phyloP scores from a whole-genome alignment of 2,329 filamentous ascomycete species.

The Paracorniculantispora psalliotae region DNA sequence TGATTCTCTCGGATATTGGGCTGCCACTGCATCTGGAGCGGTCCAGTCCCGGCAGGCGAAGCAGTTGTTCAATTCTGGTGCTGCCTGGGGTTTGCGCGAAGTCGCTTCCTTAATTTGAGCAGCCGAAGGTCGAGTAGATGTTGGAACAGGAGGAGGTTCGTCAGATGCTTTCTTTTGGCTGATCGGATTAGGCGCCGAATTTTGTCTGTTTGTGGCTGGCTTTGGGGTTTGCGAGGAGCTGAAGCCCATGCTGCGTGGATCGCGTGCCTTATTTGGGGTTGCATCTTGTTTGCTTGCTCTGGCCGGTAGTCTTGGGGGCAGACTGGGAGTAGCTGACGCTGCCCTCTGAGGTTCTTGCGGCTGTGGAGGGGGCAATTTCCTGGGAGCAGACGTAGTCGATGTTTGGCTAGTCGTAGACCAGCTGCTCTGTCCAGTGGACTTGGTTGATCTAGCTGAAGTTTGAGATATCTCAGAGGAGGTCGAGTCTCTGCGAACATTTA shows the following conservation, averaged over 20 bases:
- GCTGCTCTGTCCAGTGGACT: slow-evolving; percentile 42
- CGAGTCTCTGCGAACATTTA: slow-evolving; percentile 47
- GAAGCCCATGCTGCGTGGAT: slow-evolving; percentile 13
- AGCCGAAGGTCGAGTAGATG: slow-evolving; percentile 46
- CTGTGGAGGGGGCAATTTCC: slow-evolving; percentile 49
- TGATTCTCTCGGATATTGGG: slow-evolving; percentile 66
- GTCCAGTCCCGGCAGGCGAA: slow-evolving; percentile 86
- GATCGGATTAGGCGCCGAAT: background rate
- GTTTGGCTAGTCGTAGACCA: slow-evolving; percentile 46
- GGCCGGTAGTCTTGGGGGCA: slow-evolving; percentile 48
- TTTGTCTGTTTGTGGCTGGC: background rate
- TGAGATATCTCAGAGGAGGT: slow-evolving; percentile 54
- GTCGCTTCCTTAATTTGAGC: slow-evolving; percentile 46
- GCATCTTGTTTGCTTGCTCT: slow-evolving; percentile 18
- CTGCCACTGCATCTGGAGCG: slow-evolving; percentile 69
- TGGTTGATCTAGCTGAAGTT: slow-evolving; percentile 47
- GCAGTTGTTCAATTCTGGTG: slow-evolving; percentile 45
- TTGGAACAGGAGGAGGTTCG: slow-evolving; percentile 34
- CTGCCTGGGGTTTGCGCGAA: slow-evolving; percentile 25
- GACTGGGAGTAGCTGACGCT: slow-evolving; percentile 29
- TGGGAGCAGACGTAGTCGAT: slow-evolving; percentile 36
- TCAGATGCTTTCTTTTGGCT: slow-evolving; percentile 12
- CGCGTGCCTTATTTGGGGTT: background rate
- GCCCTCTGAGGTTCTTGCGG: background rate
- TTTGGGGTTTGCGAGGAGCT: slow-evolving; percentile 15